Conservation (phyloP, 768 basidiomycete species). For the Mrakia blollopis region DNA sequence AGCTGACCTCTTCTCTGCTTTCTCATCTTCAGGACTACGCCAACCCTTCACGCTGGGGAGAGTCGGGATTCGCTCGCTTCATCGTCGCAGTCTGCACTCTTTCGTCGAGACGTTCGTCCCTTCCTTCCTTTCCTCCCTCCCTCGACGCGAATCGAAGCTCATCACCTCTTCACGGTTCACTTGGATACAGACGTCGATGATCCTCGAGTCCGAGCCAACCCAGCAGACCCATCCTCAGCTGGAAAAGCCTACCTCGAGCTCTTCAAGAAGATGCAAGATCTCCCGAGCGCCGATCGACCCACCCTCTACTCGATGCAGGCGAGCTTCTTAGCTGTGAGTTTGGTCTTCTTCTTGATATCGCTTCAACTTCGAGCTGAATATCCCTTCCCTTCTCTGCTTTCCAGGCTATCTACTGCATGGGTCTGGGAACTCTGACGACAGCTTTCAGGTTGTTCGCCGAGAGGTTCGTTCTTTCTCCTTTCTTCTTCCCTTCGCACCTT, state of each 20-base stretch:
- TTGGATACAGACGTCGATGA: constrained; percentile 64
- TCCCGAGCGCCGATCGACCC: constrained; percentile 80
- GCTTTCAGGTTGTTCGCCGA: constrained; percentile 81
- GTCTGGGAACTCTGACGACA: constrained; percentile 79
- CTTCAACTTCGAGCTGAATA: background rate
- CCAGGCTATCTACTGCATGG: constrained; percentile 73
- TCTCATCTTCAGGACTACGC: constrained; percentile 67
- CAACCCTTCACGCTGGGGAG: constrained; percentile 89
- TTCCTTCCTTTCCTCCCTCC: background rate
- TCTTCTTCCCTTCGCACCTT: background rate
- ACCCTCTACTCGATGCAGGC: constrained; percentile 90
- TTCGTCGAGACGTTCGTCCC: constrained; percentile 59
- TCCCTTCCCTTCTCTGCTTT: background rate
- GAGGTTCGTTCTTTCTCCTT: constrained; percentile 44
- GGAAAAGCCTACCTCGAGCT: constrained; percentile 90
- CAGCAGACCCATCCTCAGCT: constrained; percentile 76
- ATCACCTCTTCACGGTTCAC: background rate
- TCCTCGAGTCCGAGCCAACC: constrained; percentile 75
- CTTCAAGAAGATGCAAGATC: constrained; percentile 75
- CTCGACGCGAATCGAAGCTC: background rate
- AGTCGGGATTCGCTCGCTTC: constrained; percentile 89
- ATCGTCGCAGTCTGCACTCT: constrained; percentile 90
- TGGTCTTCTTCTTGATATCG: too few species aligned
- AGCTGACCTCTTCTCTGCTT: constrained; percentile 13
- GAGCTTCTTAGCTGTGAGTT: constrained; percentile 66